Conservation (phyloP, 2,329 filamentous ascomycete genomes). For the Colletotrichum horii region DNA sequence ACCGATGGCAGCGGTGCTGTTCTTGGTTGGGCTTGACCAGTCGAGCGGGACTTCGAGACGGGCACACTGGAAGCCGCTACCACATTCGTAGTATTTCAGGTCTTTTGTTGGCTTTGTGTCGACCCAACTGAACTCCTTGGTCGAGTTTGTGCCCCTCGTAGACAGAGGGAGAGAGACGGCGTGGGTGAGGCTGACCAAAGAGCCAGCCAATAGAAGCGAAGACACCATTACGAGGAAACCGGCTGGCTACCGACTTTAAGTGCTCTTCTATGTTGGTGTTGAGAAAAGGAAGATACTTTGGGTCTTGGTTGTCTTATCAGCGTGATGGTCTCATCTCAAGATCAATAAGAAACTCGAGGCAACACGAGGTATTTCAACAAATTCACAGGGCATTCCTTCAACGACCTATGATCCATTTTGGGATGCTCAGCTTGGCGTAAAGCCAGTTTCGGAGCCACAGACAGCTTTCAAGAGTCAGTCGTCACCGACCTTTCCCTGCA, state of each 20-base stretch:
- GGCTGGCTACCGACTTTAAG: accelerated
- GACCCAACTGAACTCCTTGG: constrained; percentile 36
- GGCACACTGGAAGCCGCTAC: constrained; percentile 42
- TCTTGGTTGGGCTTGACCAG: constrained; percentile 34
- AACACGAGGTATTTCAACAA: not conserved
- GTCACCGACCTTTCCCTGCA: not conserved
- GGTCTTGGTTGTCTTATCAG: not conserved
- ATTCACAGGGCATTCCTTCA: not conserved
- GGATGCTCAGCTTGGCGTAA: not conserved
- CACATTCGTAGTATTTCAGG: constrained; percentile 45
- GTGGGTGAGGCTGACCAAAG: not conserved
- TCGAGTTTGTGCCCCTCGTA: not conserved
- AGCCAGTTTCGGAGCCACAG: not conserved
- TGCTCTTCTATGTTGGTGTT: not conserved
- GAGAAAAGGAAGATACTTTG: not conserved
- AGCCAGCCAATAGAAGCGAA: not conserved
- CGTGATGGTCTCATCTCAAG: accelerated
- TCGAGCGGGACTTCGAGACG: constrained; percentile 47
- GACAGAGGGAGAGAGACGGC: not conserved
- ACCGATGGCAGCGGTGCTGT: constrained; percentile 32
- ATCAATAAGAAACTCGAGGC: not conserved
- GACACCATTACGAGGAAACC: not conserved
- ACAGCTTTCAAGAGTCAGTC: not conserved
- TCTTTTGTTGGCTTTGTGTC: constrained; percentile 35
- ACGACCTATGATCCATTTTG: not conserved